These are phyloP conservation scores for Myxozyma vanderwaltii DNA, from an alignment of 805 yeast genomes.

Conservation along the genomic window DNA sequence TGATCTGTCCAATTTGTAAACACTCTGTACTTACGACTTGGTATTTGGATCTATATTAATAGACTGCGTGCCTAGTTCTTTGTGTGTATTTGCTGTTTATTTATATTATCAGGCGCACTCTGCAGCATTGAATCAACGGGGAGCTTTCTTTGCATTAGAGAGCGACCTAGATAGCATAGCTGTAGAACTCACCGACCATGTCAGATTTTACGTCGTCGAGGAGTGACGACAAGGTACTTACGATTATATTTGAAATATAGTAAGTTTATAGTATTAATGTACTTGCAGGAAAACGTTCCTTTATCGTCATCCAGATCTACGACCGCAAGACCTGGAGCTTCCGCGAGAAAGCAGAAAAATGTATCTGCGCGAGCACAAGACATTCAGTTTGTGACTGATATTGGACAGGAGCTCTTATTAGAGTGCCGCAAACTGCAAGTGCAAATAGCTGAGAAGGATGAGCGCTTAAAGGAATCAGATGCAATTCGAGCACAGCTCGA, in stretches of 20 bases:
- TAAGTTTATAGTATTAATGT: neutral
- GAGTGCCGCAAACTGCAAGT: constrained; percentile 43
- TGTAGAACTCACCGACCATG: neutral
- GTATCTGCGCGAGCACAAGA: constrained; percentile 32
- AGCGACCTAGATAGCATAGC: neutral
- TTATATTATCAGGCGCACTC: too few species aligned
- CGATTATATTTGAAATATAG: neutral
- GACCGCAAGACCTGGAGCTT: neutral
- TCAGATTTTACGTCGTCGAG: neutral
- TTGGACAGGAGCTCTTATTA: constrained; percentile 40
- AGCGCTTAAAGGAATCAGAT: constrained; percentile 27
- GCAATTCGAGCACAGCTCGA: constrained; percentile 32
- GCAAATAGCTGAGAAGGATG: constrained; percentile 34
- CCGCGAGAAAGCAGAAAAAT: constrained; percentile 25
- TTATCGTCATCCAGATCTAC: constrained; percentile 1
- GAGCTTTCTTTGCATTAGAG: neutral
- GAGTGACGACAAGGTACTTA: constrained; percentile 3
- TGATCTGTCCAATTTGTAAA: too few species aligned
- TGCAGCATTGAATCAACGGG: too few species aligned
- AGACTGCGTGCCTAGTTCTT: too few species aligned
- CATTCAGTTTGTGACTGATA: constrained; percentile 41
- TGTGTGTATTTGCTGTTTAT: too few species aligned
- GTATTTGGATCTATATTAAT: too few species aligned
- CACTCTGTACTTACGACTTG: too few species aligned
- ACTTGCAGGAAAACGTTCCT: constrained; percentile 18